Base-by-base conservation (phyloP, 2,329 filamentous ascomycete genomes). In the Epichloe brachyelytri region DNA sequence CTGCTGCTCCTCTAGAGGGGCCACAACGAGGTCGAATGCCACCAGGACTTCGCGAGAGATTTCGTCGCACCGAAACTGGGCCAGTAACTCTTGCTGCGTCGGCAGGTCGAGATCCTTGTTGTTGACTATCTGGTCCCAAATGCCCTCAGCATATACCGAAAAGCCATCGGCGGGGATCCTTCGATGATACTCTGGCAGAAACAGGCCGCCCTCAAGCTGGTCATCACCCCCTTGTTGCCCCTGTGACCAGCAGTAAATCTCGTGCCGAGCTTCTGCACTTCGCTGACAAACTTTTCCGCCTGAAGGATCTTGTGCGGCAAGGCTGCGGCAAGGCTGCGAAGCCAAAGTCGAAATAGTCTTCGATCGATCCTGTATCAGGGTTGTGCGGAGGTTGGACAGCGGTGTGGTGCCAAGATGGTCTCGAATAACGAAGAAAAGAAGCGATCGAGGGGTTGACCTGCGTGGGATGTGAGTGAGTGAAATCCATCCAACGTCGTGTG, bases 41-140 rank as follows among this genome's bases (percentile, higher is more conserved):
- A 89, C 70, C 52, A 95, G 75, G 12, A 95, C 93, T 64, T 96
- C 91, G 56, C 90, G 79, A 39, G 89, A 80, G 53, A 98, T 98
- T 69, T 98, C 93, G 65, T 98, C 93, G 67, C 93, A 98, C 58
- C 93, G 82, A 72, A 97, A 98, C 66, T 98, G 93, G 11, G 93
- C 93, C 49, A 98, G 77, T 44, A 98, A 77, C 66, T 98, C 93
- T 69, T 98, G 93, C 65, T 98, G 93, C 0, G 93, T 97, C 3
- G 93, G 93, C 53, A 98, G 70, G 68, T 98, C 93, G 50, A 98
- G 76, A 63, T 98, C 93, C 69, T 98, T 98, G 76, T 98, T 98
- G 73, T 91, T 86, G 60, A 95, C 90, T 63, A 98, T 98, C 69
- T 97, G 91, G 62, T 97, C 90, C 93, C 93, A 98, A 43, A 98